Percentiles rank a stretch among this genome's conserved stretches.
phyloP scores from a whole-genome alignment of 2,329 filamentous ascomycete species.

The Grosmannia clavigera region DNA sequence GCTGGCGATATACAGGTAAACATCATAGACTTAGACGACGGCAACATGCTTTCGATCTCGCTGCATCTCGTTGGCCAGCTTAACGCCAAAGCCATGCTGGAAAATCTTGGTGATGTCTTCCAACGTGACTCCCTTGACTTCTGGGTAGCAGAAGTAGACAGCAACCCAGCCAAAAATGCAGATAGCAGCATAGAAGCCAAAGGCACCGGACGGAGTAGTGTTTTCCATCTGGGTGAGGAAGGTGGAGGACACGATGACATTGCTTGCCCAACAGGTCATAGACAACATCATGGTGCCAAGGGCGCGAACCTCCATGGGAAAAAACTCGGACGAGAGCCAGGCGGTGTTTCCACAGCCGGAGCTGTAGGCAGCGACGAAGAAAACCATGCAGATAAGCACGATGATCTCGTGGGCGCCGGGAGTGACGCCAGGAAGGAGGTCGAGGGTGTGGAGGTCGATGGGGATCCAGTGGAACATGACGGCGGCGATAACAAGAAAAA shows the following conservation, averaged over 20 bases:
- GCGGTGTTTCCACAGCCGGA: conserved; percentile 1
- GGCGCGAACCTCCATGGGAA: conserved; percentile 1
- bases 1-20: too few relatives aligned
- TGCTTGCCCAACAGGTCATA: neutral
- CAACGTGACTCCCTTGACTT: neutral
- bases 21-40: neutral
- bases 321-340: conserved; percentile 1
- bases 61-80: neutral
- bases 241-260: conserved; percentile 1
- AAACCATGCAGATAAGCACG: neutral
- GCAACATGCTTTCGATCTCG: conserved; percentile 11
- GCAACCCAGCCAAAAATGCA: neutral
- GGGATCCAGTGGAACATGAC: conserved; percentile 2
- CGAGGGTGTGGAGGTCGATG: neutral
- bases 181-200: conserved; percentile 2
- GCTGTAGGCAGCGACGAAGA: conserved; percentile 1
- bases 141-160: conserved; percentile 1
- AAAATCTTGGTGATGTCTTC: neutral
- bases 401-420: neutral
- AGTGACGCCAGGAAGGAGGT: neutral
- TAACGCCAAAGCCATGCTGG: conserved; percentile 1
- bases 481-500: neutral
- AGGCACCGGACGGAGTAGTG: neutral
- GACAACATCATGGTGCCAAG: neutral
- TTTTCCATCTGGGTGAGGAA: conserved; percentile 1